Base-by-base conservation (phyloP, 345 rosid species). In the Aquilaria yunnanensis region DNA sequence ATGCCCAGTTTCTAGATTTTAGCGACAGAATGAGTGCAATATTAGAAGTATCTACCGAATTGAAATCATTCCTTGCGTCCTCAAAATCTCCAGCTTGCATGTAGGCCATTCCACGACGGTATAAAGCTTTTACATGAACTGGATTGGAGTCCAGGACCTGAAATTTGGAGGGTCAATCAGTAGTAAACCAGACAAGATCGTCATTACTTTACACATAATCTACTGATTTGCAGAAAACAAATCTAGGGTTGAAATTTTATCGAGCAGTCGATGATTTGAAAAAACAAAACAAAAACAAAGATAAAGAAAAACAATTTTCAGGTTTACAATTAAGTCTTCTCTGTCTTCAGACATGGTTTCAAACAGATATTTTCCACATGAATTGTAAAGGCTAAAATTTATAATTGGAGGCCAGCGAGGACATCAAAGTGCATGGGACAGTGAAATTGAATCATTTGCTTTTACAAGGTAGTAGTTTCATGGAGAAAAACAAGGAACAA, bases 41-140 rank as follows among this genome's bases (percentile, higher is more conserved):
- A 23, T 23, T 23, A 23, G 23, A 23, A 23, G 23, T 23, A 23
- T 54, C 41, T 80, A 94, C 93, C 79, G 57, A 81, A 66, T 79
- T 78, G 62, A 83, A 90, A 81, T 90, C 90, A 12, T 57, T 80
- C 71, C 72, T 80, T 75, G 97, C 96, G 53, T 88, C 96, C 59
- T 83, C 91, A 68, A 90, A 94, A 74, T 88, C 96, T 68, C 88
- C 99, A 45, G 77, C 79, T 29, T 80, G 81, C 85, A 94, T 72
- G 72, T 80, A 75, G 64, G 99, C 97, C 99, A 85, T 90, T 78
- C 99, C 97, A 6, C 99, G 96, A 48, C 93, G 97, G 70, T 85
- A 90, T 10, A 94, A 73, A 70, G 88, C 97, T 77, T 94, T 94
- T 52, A 62, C 88, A 59, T 90, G 89, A 0, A 72, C 85, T 29